phyloP scores from a whole-genome alignment of 257 asterid species.

The Nicotiana benthamiana region DNA sequence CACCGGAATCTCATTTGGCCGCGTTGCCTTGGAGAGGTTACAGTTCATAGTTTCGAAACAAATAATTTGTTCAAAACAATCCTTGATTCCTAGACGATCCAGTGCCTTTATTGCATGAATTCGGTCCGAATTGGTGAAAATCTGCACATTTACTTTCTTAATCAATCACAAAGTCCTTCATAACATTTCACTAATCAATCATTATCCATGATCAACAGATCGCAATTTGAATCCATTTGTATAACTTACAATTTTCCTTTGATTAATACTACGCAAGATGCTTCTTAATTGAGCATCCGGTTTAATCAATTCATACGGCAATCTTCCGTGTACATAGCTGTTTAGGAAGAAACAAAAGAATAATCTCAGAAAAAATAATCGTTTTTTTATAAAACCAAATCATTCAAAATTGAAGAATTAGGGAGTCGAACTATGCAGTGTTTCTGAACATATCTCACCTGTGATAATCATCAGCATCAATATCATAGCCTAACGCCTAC shows the following conservation, averaged over 20 bases:
- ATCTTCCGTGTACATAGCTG: constrained; percentile 87
- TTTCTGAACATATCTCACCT: constrained; percentile 26
- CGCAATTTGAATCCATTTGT: neutral
- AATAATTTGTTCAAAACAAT: constrained; percentile 65
- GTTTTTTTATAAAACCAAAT: neutral
- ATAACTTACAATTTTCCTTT: constrained; percentile 57
- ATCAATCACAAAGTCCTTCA: neutral
- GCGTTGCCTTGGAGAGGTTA: constrained; percentile 26
- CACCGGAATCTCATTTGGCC: constrained; percentile 60
- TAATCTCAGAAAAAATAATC: neutral
- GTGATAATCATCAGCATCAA: constrained; percentile 82
- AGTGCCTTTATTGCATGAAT: constrained; percentile 58
- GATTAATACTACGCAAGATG: constrained; percentile 51
- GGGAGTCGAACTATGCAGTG: neutral
- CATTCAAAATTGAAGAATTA: neutral
- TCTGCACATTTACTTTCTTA: constrained; percentile 27
- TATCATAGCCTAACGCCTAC: constrained; percentile 69
- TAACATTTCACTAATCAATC: neutral
- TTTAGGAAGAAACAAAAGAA: neutral
- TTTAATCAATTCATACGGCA: constrained; percentile 68
- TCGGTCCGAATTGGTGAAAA: constrained; percentile 75
- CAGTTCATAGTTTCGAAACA: constrained; percentile 92
- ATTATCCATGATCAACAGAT: neutral
- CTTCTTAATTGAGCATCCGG: constrained; percentile 48
- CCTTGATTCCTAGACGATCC: constrained; percentile 61